These are phyloP conservation scores for Talinum fruticosum DNA, from an alignment of 148 eudicot genomes.

Conservation along the genomic window DNA sequence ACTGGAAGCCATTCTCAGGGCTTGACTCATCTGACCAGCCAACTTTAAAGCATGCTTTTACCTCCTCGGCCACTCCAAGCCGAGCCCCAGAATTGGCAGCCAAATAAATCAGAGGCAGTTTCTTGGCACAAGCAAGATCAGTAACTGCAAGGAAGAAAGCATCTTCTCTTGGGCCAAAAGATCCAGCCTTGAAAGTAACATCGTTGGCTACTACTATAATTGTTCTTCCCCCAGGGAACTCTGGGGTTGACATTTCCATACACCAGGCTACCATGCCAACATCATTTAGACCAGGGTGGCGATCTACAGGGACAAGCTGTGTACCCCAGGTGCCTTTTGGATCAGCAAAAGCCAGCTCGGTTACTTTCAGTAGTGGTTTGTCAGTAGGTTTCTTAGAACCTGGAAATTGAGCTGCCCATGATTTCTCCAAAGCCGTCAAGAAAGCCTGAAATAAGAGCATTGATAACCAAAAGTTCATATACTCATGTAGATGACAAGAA, in stretches of 20 bases:
- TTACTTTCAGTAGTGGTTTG: constrained; percentile 52
- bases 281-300: constrained; percentile 71
- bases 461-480: not conserved
- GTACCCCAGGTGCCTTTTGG: constrained; percentile 75
- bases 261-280: constrained; percentile 97
- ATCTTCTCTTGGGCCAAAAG: constrained; percentile 93
- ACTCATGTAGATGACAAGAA: not conserved
- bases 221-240: constrained; percentile 82
- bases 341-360: constrained; percentile 80
- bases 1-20: constrained; percentile 89
- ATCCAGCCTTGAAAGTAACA: constrained; percentile 89
- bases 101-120: constrained; percentile 84
- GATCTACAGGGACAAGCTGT: constrained; percentile 55
- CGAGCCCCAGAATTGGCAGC: constrained; percentile 99
- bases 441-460: constrained; percentile 61
- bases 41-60: constrained; percentile 84
- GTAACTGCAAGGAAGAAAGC: constrained; percentile 95
- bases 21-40: constrained; percentile 92
- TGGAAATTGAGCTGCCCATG: constrained; percentile 57
- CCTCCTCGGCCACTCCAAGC: constrained; percentile 94
- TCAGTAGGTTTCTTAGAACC: constrained; percentile 38
- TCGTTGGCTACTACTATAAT: constrained; percentile 80
- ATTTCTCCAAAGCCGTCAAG: constrained; percentile 63
- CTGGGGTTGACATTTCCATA: constrained; percentile 91
- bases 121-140: constrained; percentile 76